Conservation (phyloP, 1,284 basidiomycete genomes). For the Ustilago xerochloae region DNA sequence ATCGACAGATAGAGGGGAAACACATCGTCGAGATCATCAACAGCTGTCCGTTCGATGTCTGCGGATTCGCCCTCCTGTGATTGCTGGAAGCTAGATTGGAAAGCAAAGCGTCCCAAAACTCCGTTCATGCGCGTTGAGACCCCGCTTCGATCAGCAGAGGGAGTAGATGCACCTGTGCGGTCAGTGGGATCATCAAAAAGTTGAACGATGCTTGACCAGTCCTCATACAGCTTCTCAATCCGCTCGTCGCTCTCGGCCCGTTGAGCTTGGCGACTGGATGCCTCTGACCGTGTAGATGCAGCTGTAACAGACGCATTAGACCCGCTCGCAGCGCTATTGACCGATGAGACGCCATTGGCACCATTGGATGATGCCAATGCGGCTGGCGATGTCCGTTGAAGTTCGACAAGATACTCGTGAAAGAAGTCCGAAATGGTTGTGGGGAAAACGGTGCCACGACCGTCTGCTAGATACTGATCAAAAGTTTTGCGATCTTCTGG, state of each 20-base stretch:
- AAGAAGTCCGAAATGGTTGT: slow-evolving; percentile 94
- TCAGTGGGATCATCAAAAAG: slow-evolving; percentile 34
- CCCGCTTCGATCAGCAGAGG: slow-evolving; percentile 2
- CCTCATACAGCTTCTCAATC: slow-evolving; percentile 63
- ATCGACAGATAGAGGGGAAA: slow-evolving; percentile 54
- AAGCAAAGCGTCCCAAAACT: slow-evolving; percentile 30
- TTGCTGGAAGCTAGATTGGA: slow-evolving; percentile 50
- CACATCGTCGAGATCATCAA: slow-evolving; percentile 23
- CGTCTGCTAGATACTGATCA: slow-evolving; percentile 81
- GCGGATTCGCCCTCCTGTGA: slow-evolving; percentile 10
- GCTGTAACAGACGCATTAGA: slow-evolving; percentile 44
- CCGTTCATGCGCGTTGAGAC: slow-evolving; percentile 23
- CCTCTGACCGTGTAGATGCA: slow-evolving; percentile 33
- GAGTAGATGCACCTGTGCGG: not conserved
- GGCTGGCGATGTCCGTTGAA: slow-evolving; percentile 73
- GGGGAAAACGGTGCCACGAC: slow-evolving; percentile 81
- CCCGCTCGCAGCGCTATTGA: slow-evolving; percentile 23
- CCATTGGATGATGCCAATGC: not conserved
- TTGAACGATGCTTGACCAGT: slow-evolving; percentile 56
- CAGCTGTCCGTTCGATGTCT: slow-evolving; percentile 13
- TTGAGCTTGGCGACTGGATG: slow-evolving; percentile 12
- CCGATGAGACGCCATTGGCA: slow-evolving; percentile 9
- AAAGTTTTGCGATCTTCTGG: slow-evolving; percentile 83
- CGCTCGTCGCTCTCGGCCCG: slow-evolving; percentile 62
- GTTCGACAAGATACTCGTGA: slow-evolving; percentile 84